These are phyloP conservation scores for Termitomyces bulborhizus DNA, from an alignment of 768 basidiomycete species.

Conservation along the genomic window DNA sequence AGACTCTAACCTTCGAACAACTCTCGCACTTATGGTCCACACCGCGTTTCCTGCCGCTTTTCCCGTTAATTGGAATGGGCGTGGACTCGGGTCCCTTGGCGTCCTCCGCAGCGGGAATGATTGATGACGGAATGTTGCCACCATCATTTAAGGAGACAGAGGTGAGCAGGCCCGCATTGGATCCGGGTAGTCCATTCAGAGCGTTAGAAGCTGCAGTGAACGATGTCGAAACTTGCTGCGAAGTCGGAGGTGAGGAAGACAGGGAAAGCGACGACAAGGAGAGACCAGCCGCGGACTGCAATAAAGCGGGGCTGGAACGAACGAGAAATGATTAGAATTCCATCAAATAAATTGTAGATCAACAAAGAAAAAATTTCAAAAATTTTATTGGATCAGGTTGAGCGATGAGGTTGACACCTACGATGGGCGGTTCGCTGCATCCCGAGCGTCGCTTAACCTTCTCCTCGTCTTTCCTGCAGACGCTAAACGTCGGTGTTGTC, in stretches of 20 bases:
- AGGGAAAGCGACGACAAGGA: slow-evolving; percentile 40
- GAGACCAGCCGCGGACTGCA: slow-evolving; percentile 28
- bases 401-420: slow-evolving; percentile 34
- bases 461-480: slow-evolving; percentile 67
- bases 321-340: slow-evolving; percentile 4
- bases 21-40: slow-evolving; percentile 89
- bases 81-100: slow-evolving; percentile 15
- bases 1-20: slow-evolving; percentile 73
- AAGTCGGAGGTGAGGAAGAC: slow-evolving; percentile 29
- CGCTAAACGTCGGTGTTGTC: slow-evolving; percentile 63
- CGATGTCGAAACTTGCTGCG: slow-evolving; percentile 16
- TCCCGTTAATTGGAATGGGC: slow-evolving; percentile 33
- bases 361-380: slow-evolving; percentile 1
- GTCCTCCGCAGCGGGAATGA: slow-evolving; percentile 9
- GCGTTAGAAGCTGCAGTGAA: slow-evolving; percentile 19
- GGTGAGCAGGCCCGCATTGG: slow-evolving; percentile 14
- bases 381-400: neutral
- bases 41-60: slow-evolving; percentile 69
- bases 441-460: slow-evolving; percentile 72
- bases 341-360: neutral
- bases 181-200: slow-evolving; percentile 15
- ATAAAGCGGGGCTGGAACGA: slow-evolving; percentile 22
- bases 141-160: slow-evolving; percentile 21
- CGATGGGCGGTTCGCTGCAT: slow-evolving; percentile 71
- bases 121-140: slow-evolving; percentile 13